Percentiles rank a stretch among this genome's conserved stretches.
phyloP scores from a whole-genome alignment of 2,329 filamentous ascomycete species.

The Fusarium sacchari region DNA sequence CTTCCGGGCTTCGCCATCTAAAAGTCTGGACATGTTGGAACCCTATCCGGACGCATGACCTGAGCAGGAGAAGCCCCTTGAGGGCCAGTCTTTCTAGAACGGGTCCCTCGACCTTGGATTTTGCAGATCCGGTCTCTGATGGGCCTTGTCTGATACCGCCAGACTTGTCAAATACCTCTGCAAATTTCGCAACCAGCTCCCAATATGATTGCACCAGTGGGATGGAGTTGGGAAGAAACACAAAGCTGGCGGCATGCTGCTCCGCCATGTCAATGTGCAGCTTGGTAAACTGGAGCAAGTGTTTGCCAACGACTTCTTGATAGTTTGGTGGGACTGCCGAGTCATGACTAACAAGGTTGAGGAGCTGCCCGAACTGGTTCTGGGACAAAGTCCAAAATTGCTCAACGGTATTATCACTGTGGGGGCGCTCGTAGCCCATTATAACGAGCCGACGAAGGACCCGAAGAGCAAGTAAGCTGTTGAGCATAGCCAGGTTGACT shows the following conservation, averaged over 20 bases:
- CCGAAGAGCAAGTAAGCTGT: slow-evolving; percentile 82
- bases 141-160: slow-evolving; percentile 62
- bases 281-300: slow-evolving; percentile 90
- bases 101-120: slow-evolving; percentile 66
- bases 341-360: slow-evolving; percentile 69
- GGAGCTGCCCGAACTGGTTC: slow-evolving; percentile 79
- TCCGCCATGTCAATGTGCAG: slow-evolving; percentile 88
- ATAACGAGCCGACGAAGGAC: slow-evolving; percentile 82
- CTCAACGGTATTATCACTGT: slow-evolving; percentile 78
- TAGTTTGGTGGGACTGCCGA: slow-evolving; percentile 63
- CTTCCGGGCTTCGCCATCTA: slow-evolving; percentile 79
- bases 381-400: slow-evolving; percentile 85
- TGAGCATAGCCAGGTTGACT: slow-evolving; percentile 73
- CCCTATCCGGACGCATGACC: slow-evolving; percentile 85
- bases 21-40: slow-evolving; percentile 85
- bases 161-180: slow-evolving; percentile 75
- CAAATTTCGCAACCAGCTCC: slow-evolving; percentile 80
- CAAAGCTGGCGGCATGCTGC: slow-evolving; percentile 83
- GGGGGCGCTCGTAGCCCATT: slow-evolving; percentile 84
- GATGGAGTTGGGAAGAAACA: slow-evolving; percentile 81
- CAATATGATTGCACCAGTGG: slow-evolving; percentile 85
- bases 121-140: slow-evolving; percentile 51
- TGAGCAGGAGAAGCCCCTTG: slow-evolving; percentile 83
- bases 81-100: slow-evolving; percentile 83
- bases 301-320: slow-evolving; percentile 78